Percentiles rank a stretch among this genome's conserved stretches.
Conservation (phyloP, 2,329 filamentous ascomycete genomes). For the Ascochyta lentis region DNA sequence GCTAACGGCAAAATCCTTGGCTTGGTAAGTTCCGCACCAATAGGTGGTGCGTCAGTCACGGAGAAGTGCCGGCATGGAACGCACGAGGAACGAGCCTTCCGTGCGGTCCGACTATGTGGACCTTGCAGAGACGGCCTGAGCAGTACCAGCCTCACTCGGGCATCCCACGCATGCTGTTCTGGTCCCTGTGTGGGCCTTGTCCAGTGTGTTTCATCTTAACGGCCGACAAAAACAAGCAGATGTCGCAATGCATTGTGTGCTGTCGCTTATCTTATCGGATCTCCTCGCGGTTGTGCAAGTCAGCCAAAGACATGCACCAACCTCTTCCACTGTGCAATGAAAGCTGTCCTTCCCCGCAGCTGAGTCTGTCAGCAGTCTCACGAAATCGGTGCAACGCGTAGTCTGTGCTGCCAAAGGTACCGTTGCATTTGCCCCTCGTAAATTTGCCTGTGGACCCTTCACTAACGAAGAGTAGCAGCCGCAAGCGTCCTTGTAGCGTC, state of each 20-base stretch:
- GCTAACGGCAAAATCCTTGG: not conserved
- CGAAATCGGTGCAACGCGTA: constrained; percentile 1
- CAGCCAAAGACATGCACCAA: not conserved
- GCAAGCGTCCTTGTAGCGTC: constrained; percentile 14
- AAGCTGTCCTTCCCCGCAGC: not conserved
- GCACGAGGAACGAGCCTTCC: not conserved
- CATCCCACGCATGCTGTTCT: not conserved
- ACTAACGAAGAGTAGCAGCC: constrained; percentile 9
- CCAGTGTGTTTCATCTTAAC: constrained; percentile 1
- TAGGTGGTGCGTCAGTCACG: not conserved
- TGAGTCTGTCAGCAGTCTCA: constrained; percentile 3
- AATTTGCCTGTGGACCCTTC: constrained; percentile 7
- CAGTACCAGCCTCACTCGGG: not conserved
- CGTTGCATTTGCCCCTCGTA: constrained; percentile 14
- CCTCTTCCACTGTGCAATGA: not conserved
- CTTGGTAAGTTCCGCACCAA: constrained; percentile 6
- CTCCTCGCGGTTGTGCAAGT: constrained; percentile 10
- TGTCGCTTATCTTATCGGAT: constrained; percentile 12
- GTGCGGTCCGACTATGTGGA: constrained; percentile 9
- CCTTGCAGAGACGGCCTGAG: not conserved
- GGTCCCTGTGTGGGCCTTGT: not conserved
- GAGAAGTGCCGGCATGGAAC: not conserved
- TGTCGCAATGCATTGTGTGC: not conserved
- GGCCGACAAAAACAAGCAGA: not conserved
- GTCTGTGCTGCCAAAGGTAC: constrained; percentile 12